Base-by-base conservation (phyloP, 2,329 filamentous ascomycete genomes). In the Claviceps pusilla region DNA sequence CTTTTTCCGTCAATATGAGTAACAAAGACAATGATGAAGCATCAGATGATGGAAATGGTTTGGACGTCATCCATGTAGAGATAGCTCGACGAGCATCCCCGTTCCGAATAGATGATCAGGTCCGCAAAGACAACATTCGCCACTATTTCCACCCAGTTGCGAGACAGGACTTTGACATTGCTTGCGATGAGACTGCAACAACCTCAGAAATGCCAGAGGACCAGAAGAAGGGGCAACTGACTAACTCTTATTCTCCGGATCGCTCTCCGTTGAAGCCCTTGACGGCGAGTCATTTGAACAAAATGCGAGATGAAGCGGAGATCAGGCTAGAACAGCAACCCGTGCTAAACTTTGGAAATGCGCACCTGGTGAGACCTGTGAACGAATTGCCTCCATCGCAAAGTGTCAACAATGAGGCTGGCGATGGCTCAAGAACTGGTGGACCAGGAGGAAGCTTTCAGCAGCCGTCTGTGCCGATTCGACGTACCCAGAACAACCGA, bases 171-270 rank as follows among this genome's bases (percentile, higher is more conserved):
- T 66, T 70, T 46, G 57, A 65, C 19, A 70, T 70, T 58, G 65
- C 65, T 51, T 63, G 58, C 31, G 68, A 70, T 57, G 60, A 66
- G 41, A 69, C 68, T 16, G 66, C 66, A 45, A 68, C 62, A n/a
- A 19, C 12, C 0, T 37, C 14, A 31, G 37, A 39, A 12, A 7
- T n/a, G 3, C 3, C 19, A n/a, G 42, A 39, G 43, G 12, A 39
- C 5, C 5, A 19, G 9, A 39, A n/a, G 5, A 19, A 29, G n/a
- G 11, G 10, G 2, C 29, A 43, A 29, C n/a, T 43, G 9, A 19
- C 11, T 7, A 19, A 42, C 1, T 16, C 41, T 2, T 37, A 43
- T 4, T 10, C 28, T 11, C 14, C 42, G 1, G 45, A n/a, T 3
- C 59, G 60, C 19, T 54, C 24, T 24, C 61, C 57, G 31, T 47